Conservation (phyloP, 768 basidiomycete species). For the Termitomyces sp. region DNA sequence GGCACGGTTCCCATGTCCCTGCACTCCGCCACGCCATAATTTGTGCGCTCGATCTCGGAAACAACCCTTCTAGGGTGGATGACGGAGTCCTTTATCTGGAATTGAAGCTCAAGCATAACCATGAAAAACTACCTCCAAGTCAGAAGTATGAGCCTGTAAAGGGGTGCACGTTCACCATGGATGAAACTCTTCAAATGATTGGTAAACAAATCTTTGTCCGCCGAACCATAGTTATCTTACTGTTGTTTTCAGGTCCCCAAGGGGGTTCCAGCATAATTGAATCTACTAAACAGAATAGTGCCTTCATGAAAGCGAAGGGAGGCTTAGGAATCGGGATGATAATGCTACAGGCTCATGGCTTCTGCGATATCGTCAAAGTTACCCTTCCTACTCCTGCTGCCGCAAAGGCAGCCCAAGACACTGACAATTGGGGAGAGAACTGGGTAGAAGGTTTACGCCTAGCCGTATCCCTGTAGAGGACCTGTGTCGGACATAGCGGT, state of each 20-base stretch:
- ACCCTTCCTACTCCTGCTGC: constrained; percentile 22
- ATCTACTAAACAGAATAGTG: too few relatives aligned
- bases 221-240: not conserved
- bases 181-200: constrained; percentile 20
- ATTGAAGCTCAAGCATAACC: not conserved
- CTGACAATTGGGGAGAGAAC: constrained; percentile 22
- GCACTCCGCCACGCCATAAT: not conserved
- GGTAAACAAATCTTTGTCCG: not conserved
- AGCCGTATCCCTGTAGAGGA: too few relatives aligned
- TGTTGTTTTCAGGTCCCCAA: not conserved
- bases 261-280: not conserved
- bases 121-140: not conserved
- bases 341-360: constrained; percentile 16
- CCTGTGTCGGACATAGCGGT: not conserved
- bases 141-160: not conserved
- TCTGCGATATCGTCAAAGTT: constrained; percentile 24
- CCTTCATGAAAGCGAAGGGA: not conserved
- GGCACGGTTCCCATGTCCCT: not conserved
- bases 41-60: not conserved
- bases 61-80: not conserved
- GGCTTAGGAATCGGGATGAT: not conserved
- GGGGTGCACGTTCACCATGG: constrained; percentile 15
- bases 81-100: not conserved
- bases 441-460: constrained; percentile 17
- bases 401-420: constrained; percentile 19